Evolutionary conservation across 1,284 basidiomycete genomes (phyloP), one percentile per base, ranked within the genome.

Genomic region (Leccinum proximum): DNA sequence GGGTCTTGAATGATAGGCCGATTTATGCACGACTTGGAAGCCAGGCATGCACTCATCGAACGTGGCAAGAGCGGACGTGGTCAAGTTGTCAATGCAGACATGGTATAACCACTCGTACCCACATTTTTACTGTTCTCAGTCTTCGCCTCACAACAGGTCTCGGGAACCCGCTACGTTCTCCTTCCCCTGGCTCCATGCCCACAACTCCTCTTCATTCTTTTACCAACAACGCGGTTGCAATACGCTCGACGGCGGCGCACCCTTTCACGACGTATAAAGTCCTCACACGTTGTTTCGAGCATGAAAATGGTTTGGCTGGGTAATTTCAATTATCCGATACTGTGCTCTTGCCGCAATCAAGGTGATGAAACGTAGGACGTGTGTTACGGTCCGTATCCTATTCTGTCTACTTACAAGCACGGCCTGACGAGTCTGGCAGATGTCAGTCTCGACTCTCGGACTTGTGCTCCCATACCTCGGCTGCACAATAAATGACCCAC

Each of bases 41-140:
- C 92, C 87, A 18, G 92, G 93, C 5, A 88, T 94, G 93, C 93
- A 0, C 78, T 95, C 16, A 73, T 92, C 58, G 88, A 92, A 70
- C 83, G 92, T 58, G 77, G 77, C 33, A 81, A 75, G 62, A 90
- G 83, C 67, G 87, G 86, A 14, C 79, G 80, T 5, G 93, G 93
- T 5, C 92, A 94, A 74, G 80, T 94, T 7, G 87, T 95, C 53
- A 82, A 91, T 65, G 79, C 84, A 2, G 88, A 95, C 73, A 93
- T 95, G 92, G 91, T 88, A 70, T 35, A 57, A n/a, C 10, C 56
- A 30, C 3, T 57, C 56, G 30, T 57, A n/a, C 56, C 30, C 11
- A 18, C 42, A 35, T 7, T 1, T 16, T 40, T 26, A 8, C 14
- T 3, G 10, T 6, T 18, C 58, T 57, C 56, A 61, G n/a, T 57